phyloP scores from a whole-genome alignment of 805 yeast species.

The Priceomyces castillae region DNA sequence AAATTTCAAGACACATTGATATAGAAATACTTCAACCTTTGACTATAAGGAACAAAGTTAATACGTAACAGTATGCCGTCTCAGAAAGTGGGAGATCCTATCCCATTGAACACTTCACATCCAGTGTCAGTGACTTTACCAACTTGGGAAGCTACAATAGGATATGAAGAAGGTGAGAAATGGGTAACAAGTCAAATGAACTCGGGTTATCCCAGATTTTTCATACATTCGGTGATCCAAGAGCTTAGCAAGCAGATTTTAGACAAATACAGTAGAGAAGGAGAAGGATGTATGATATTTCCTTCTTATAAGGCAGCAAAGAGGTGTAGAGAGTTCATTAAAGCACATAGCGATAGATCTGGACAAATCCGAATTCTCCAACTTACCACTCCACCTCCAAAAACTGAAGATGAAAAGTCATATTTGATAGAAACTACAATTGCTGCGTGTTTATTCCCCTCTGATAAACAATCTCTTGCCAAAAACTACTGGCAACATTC shows the following conservation, averaged over 20 bases:
- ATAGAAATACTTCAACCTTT: too few species aligned
- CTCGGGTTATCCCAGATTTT: constrained; percentile 88
- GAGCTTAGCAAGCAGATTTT: constrained; percentile 54
- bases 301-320: constrained; percentile 79
- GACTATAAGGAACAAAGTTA: too few species aligned
- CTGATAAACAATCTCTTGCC: constrained; percentile 56
- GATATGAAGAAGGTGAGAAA: constrained; percentile 85
- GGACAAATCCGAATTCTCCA: constrained; percentile 60
- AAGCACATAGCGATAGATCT: constrained; percentile 35
- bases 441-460: constrained; percentile 76
- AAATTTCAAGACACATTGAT: too few species aligned
- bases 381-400: constrained; percentile 68
- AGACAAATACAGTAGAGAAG: constrained; percentile 72
- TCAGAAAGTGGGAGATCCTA: constrained; percentile 71
- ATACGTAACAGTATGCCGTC: constrained; percentile 22
- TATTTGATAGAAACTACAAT: constrained; percentile 64
- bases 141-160: constrained; percentile 91
- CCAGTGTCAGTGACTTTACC: constrained; percentile 95
- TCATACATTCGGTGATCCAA: constrained; percentile 62
- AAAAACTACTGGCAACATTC: constrained; percentile 95
- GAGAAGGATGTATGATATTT: constrained; percentile 72
- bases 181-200: constrained; percentile 76
- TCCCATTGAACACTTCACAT: constrained; percentile 86
- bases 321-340: constrained; percentile 78
- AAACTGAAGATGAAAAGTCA: constrained; percentile 54